Percentiles rank a stretch among this genome's conserved stretches.
Conservation (phyloP, 169 alveolate species). For the Miamiensis avidus region DNA sequence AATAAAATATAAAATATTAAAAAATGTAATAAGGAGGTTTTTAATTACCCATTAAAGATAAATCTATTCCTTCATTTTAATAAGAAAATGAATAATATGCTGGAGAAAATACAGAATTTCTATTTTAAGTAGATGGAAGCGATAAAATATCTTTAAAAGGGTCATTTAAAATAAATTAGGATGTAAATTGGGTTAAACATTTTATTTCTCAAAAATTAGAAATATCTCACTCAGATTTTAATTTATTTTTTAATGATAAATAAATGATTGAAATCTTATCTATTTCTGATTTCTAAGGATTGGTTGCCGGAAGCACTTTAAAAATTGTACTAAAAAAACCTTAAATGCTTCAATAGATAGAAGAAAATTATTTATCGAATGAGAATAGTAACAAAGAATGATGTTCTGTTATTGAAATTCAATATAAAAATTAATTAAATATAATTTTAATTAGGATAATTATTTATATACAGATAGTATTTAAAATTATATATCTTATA, state of each 20-base stretch:
- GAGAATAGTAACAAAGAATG: too few relatives aligned
- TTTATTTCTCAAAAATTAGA: neutral
- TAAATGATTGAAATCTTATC: neutral
- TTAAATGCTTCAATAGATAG: too few relatives aligned
- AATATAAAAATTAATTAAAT: too few relatives aligned
- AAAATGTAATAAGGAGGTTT: neutral
- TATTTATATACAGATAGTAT: too few relatives aligned
- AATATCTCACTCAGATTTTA: neutral
- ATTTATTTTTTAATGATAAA: too few relatives aligned
- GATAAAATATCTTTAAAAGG: neutral
- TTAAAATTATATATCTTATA: too few relatives aligned
- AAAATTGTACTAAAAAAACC: too few relatives aligned
- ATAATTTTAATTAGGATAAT: too few relatives aligned
- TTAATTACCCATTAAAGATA: neutral
- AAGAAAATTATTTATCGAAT: too few relatives aligned
- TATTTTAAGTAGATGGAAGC: neutral
- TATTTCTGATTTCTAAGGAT: neutral
- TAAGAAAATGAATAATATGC: neutral
- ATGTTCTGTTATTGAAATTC: too few relatives aligned
- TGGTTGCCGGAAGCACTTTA: neutral
- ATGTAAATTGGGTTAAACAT: neutral
- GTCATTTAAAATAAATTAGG: neutral
- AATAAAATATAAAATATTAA: too few relatives aligned
- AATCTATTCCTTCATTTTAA: neutral
- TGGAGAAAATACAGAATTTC: too few relatives aligned